Conservation (phyloP, 116 monocot genomes). For the Papilionanthe hybrid region DNA sequence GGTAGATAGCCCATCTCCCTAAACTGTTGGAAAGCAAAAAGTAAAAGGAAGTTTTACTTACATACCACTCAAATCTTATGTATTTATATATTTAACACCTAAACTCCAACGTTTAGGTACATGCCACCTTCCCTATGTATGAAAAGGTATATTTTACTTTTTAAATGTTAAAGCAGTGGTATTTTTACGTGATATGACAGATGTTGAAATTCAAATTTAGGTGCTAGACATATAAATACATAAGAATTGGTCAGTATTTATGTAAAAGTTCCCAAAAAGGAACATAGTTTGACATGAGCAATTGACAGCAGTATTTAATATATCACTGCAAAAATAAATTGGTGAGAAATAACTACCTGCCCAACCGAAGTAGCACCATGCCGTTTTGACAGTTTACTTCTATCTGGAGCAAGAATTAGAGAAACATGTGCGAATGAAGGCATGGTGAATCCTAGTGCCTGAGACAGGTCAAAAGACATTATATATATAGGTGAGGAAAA, state of each 20-base stretch:
- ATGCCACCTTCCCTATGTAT: too few species aligned
- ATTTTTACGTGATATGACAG: too few species aligned
- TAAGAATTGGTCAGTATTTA: too few species aligned
- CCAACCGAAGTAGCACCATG: conserved; percentile 99
- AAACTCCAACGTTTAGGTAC: too few species aligned
- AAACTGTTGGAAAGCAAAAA: conserved; percentile 36
- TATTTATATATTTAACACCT: too few species aligned
- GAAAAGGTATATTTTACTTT: too few species aligned
- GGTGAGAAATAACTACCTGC: conserved; percentile 44
- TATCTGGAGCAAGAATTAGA: conserved; percentile 91
- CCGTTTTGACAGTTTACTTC: conserved; percentile 96
- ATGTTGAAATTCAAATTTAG: too few species aligned
- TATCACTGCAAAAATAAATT: neutral
- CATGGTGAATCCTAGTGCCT: conserved; percentile 92
- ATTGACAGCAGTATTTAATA: neutral
- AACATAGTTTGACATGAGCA: neutral
- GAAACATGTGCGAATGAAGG: conserved; percentile 98
- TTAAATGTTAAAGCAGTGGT: too few species aligned
- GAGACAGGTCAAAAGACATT: conserved; percentile 5
- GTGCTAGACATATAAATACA: too few species aligned
- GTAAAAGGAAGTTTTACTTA: too few species aligned
- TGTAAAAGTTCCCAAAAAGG: too few species aligned
- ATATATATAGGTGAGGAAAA: neutral
- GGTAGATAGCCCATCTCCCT: conserved; percentile 97
- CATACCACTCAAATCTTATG: too few species aligned